Percentiles rank a stretch among this genome's conserved stretches.
Conservation (phyloP, 2,329 filamentous ascomycete genomes). For the Volutella citrinella region DNA sequence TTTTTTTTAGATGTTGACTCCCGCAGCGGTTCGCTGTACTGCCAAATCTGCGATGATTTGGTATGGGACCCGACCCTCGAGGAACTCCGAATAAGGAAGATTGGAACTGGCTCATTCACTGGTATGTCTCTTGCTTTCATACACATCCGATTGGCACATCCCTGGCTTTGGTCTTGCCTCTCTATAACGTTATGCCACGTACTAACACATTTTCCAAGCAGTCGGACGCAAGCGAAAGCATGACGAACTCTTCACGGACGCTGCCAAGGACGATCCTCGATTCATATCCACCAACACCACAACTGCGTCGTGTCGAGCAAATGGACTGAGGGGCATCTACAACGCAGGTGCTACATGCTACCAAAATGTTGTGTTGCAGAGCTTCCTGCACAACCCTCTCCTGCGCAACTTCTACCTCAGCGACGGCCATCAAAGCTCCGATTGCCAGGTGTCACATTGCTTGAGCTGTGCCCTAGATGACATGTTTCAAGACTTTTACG, state of each 20-base stretch:
- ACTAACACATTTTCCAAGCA: too few species aligned
- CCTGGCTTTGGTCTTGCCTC: too few species aligned
- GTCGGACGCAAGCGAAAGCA: conserved; percentile 69
- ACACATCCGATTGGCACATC: too few species aligned
- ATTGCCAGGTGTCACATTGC: conserved; percentile 64
- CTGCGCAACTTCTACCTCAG: conserved; percentile 89
- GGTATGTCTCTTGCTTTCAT: conserved; percentile 42
- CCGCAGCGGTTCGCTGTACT: conserved; percentile 70
- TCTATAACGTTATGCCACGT: too few species aligned
- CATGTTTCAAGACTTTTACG: conserved; percentile 71
- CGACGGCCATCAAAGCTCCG: conserved; percentile 78
- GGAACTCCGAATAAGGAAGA: conserved; percentile 68
- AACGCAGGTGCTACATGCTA: conserved; percentile 99
- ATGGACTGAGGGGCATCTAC: conserved; percentile 86
- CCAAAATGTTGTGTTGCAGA: conserved; percentile 93
- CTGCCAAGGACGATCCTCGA: conserved; percentile 67
- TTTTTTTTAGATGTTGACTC: conserved; percentile 68
- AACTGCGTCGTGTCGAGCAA: conserved; percentile 77
- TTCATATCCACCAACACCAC: conserved; percentile 78
- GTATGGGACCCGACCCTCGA: conserved; percentile 82
- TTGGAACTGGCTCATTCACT: conserved; percentile 62
- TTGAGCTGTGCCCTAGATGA: conserved; percentile 70
- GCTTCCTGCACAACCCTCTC: conserved; percentile 88
- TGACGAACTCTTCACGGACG: conserved; percentile 65
- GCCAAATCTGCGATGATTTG: conserved; percentile 78